Evolutionary conservation across 2,329 filamentous ascomycete species (phyloP).

Genomic region (Ophiostoma piceae): DNA sequence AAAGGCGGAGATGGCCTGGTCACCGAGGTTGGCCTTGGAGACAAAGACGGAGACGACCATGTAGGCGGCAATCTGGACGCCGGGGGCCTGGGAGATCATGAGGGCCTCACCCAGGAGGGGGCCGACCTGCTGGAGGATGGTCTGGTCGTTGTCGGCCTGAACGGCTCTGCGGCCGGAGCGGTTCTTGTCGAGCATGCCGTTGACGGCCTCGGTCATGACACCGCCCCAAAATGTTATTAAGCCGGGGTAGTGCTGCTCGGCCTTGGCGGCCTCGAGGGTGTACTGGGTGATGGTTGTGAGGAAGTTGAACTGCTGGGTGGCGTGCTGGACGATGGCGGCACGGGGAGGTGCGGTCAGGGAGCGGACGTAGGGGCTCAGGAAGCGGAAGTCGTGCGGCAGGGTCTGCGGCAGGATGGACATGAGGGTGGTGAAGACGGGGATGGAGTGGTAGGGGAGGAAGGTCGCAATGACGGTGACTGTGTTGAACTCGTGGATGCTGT

Average conservation of each 20-base stretch:
- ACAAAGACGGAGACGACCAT: slow-evolving; percentile 86
- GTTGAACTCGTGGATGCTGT: slow-evolving; percentile 85
- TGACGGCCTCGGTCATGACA: slow-evolving; percentile 77
- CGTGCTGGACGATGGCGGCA: slow-evolving; percentile 75
- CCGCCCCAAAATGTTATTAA: slow-evolving; percentile 88
- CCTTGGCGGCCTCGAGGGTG: slow-evolving; percentile 66
- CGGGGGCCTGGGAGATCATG: slow-evolving; percentile 66
- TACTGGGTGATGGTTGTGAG: slow-evolving; percentile 73
- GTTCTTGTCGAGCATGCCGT: slow-evolving; percentile 71
- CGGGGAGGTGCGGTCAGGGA: slow-evolving; percentile 71
- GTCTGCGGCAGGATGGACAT: slow-evolving; percentile 78
- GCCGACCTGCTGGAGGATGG: slow-evolving; percentile 61
- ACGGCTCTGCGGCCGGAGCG: slow-evolving; percentile 70
- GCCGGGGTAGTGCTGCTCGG: slow-evolving; percentile 67
- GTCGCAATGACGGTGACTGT: slow-evolving; percentile 71
- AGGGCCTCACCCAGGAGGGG: slow-evolving; percentile 73
- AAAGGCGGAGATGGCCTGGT: slow-evolving; percentile 73
- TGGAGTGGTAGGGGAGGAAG: slow-evolving; percentile 87
- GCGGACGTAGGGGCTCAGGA: slow-evolving; percentile 79
- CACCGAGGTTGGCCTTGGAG: slow-evolving; percentile 72
- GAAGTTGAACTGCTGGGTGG: slow-evolving; percentile 71
- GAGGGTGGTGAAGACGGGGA: slow-evolving; percentile 77
- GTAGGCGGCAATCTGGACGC: slow-evolving; percentile 80
- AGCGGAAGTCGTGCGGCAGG: slow-evolving; percentile 71
- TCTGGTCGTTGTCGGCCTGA: slow-evolving; percentile 75